A percentile compares a stretch with the other conserved stretches of the same genome.
phyloP scores from a whole-genome alignment of 2,329 filamentous ascomycete genomes.

The Sarocladium strictum region DNA sequence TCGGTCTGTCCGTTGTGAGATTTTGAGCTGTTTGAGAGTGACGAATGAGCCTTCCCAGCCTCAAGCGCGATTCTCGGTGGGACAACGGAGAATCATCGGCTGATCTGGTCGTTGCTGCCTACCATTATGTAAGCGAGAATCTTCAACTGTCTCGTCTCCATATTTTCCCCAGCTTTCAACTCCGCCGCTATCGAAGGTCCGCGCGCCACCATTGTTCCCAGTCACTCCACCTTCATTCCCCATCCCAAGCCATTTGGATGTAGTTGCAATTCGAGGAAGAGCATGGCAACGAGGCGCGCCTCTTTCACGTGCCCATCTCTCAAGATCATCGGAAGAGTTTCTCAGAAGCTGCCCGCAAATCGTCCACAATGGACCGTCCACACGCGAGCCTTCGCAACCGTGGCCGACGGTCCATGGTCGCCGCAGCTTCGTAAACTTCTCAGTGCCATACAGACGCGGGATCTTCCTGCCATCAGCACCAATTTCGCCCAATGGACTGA shows the following conservation, averaged over 20 bases:
- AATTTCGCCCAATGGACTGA: constrained; percentile 11
- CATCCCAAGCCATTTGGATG: neutral
- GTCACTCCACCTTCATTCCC: constrained; percentile 5
- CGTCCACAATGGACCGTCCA: neutral
- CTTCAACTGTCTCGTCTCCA: neutral
- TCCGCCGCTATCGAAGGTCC: constrained; percentile 6
- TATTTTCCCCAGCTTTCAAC: constrained; percentile 4
- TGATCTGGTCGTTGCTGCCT: too few relatives aligned
- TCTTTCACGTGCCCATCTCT: neutral
- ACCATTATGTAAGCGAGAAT: constrained; percentile 2
- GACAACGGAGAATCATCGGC: neutral
- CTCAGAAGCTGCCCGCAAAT: neutral
- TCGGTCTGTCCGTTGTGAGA: too few relatives aligned
- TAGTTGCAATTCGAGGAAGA: neutral
- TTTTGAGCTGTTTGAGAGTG: neutral
- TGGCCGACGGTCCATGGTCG: neutral
- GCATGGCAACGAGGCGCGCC: constrained; percentile 2
- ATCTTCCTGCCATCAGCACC: constrained; percentile 12
- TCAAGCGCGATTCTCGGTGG: neutral
- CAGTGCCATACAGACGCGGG: constrained; percentile 24
- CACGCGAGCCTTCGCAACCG: neutral
- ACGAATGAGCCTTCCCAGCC: constrained; percentile 5
- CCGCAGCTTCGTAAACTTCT: constrained; percentile 21
- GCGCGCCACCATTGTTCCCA: constrained; percentile 6
- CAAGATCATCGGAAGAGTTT: neutral